Conservation (phyloP, 1,284 basidiomycete species). For the Fistulinella staudtii region DNA sequence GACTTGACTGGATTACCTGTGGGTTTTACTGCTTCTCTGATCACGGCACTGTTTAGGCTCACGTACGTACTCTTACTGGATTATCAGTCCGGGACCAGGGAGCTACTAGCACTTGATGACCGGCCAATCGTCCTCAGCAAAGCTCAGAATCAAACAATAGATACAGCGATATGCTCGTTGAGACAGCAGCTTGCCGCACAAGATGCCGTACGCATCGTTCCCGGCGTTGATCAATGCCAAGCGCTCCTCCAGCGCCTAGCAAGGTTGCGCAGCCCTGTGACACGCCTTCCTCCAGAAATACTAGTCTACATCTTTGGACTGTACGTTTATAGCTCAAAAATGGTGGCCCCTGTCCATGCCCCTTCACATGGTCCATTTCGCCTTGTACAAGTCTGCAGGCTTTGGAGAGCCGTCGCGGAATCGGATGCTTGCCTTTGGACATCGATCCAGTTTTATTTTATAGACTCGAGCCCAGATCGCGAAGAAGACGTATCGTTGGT, state of each 20-base stretch:
- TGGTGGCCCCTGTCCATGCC: neutral
- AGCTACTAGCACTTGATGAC: neutral
- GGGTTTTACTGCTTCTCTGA: too few species aligned
- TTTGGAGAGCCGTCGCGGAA: slow-evolving; percentile 13
- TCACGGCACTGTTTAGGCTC: neutral
- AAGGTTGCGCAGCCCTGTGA: neutral
- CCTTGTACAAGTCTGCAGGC: slow-evolving; percentile 17
- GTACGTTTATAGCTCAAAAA: neutral
- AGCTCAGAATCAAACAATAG: neutral
- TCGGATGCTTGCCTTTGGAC: slow-evolving; percentile 21
- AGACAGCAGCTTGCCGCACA: neutral
- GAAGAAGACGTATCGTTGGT: slow-evolving; percentile 7
- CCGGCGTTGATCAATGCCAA: neutral
- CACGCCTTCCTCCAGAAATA: slow-evolving; percentile 15
- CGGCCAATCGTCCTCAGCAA: neutral
- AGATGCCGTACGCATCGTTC: neutral
- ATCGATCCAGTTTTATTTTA: slow-evolving; percentile 13
- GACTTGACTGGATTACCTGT: too few species aligned
- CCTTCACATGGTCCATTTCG: neutral
- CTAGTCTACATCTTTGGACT: slow-evolving; percentile 15
- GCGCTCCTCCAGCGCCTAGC: neutral
- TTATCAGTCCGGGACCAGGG: neutral
- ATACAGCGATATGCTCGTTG: neutral
- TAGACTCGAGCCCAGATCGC: neutral
- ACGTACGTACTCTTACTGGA: neutral